Percentiles rank a stretch among this genome's conserved stretches.
phyloP scores from a whole-genome alignment of 345 rosid genomes.

The Cochlearia excelsa region DNA sequence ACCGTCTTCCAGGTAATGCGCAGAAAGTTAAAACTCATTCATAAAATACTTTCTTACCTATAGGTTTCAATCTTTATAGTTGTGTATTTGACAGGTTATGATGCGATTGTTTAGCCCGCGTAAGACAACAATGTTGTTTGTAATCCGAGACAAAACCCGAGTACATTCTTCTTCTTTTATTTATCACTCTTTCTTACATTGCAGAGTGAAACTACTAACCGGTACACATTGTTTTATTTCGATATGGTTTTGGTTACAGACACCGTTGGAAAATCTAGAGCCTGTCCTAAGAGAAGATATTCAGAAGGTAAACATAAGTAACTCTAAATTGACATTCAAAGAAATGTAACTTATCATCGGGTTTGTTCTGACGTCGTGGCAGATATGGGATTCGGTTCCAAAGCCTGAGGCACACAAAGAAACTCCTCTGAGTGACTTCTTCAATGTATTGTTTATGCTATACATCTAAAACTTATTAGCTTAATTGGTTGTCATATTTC shows the following conservation, averaged over 20 bases:
- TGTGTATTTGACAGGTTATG: conserved; percentile 65
- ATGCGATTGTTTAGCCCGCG: conserved; percentile 97
- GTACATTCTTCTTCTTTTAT: conserved; percentile 39
- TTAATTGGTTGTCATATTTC: conserved; percentile 8
- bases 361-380: conserved; percentile 30
- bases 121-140: conserved; percentile 92
- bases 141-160: conserved; percentile 94
- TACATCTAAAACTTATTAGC: conserved; percentile 9
- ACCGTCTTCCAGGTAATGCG: conserved; percentile 86
- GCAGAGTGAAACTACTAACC: conserved; percentile 17
- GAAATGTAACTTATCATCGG: conserved; percentile 12
- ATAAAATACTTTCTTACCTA: neutral
- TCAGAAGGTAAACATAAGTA: conserved; percentile 59
- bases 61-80: conserved; percentile 29
- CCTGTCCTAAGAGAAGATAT: conserved; percentile 92
- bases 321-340: conserved; percentile 7
- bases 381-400: conserved; percentile 97
- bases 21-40: neutral
- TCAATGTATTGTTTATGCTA: conserved; percentile 53
- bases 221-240: conserved; percentile 5
- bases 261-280: conserved; percentile 87
- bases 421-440: conserved; percentile 88
- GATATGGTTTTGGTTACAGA: conserved; percentile 43
- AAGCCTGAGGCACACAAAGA: conserved; percentile 87
- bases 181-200: conserved; percentile 9